Conservation (phyloP, 148 eudicot genomes). For the Diospyros lotus region DNA sequence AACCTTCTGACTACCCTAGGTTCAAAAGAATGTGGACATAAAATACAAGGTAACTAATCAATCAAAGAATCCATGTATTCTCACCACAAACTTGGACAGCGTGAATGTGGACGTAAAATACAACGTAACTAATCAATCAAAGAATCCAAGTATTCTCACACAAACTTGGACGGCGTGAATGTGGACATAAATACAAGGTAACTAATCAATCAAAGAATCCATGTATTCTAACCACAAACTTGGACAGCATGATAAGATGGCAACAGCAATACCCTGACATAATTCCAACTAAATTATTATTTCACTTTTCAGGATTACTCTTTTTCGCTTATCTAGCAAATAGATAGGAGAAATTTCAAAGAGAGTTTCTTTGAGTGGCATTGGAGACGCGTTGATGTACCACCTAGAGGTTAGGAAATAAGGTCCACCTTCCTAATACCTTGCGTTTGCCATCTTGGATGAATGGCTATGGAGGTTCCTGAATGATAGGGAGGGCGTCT, state of each 20-base stretch:
- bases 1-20: background rate
- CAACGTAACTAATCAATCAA: background rate
- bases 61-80: background rate
- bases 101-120: background rate
- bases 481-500: too few relatives aligned
- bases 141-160: too few relatives aligned
- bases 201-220: background rate
- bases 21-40: background rate
- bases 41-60: background rate
- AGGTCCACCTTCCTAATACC: too few relatives aligned
- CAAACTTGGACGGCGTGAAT: too few relatives aligned
- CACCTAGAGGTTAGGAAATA: too few relatives aligned
- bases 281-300: background rate
- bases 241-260: background rate
- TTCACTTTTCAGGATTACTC: background rate
- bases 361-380: too few relatives aligned
- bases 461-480: too few relatives aligned
- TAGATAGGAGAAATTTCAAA: too few relatives aligned
- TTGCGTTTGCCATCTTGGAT: too few relatives aligned
- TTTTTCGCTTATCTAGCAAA: too few relatives aligned
- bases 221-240: background rate
- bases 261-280: background rate
- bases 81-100: background rate
- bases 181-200: background rate
- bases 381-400: too few relatives aligned